Evolutionary conservation across 768 basidiomycete species (phyloP).

Genomic region (Nidularia pulvinata): DNA sequence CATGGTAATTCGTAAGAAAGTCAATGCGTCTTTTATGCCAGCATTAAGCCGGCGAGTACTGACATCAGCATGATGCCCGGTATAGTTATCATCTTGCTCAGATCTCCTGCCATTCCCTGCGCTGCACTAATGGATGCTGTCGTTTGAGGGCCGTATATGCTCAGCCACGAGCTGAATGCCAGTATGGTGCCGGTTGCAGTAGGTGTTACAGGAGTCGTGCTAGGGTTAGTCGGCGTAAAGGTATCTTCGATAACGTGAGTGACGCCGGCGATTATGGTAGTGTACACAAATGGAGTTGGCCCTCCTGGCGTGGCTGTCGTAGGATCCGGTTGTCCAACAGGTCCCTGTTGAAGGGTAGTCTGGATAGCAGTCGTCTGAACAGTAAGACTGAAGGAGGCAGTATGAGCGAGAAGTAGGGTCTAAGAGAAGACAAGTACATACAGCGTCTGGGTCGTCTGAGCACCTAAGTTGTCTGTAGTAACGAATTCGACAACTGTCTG

Average conservation of each 20-base stretch:
- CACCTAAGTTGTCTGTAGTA: conserved; percentile 35
- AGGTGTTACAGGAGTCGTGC: conserved; percentile 18
- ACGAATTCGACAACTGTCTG: conserved; percentile 49
- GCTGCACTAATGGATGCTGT: not conserved
- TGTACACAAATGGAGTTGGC: conserved; percentile 49
- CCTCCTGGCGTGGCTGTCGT: conserved; percentile 36
- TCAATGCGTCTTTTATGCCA: too few species aligned
- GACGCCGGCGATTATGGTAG: conserved; percentile 40
- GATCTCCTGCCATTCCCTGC: too few species aligned
- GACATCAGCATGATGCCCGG: too few species aligned
- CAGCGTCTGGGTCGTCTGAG: conserved; percentile 41
- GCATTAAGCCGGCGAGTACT: too few species aligned
- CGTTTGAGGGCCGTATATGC: conserved; percentile 19
- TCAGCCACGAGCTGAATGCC: conserved; percentile 27
- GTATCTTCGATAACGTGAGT: conserved; percentile 27
- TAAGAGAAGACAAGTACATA: conserved; percentile 16
- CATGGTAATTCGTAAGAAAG: too few species aligned
- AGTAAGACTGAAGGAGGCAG: too few species aligned
- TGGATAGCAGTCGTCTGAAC: conserved; percentile 13
- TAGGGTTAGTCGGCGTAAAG: conserved; percentile 38
- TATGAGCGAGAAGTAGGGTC: too few species aligned
- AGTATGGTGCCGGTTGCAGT: conserved; percentile 29
- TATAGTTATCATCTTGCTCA: too few species aligned
- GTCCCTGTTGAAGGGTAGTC: conserved; percentile 33
- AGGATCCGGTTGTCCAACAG: conserved; percentile 54